Evolutionary conservation across 2,329 filamentous ascomycete genomes (phyloP).

Genomic region (Dactylellina cionopaga): DNA sequence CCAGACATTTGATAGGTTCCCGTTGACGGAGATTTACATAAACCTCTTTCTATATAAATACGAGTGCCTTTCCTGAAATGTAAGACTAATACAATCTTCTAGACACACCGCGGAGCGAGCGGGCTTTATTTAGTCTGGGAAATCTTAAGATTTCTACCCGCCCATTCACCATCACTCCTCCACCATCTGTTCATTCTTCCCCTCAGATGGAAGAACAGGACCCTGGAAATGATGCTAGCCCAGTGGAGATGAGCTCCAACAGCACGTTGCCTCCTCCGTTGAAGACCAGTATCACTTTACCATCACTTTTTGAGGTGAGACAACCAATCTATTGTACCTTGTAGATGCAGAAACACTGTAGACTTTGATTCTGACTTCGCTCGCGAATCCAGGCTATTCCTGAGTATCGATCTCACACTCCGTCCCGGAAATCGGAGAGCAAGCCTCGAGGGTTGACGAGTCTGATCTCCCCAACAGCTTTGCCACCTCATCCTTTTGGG

Average conservation of each 20-base stretch:
- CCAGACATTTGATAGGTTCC: too few species aligned
- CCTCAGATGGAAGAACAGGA: slow-evolving; percentile 53
- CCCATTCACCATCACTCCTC: slow-evolving; percentile 49
- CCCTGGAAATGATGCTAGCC: slow-evolving; percentile 45
- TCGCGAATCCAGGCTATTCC: slow-evolving; percentile 54
- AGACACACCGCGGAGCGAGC: slow-evolving; percentile 52
- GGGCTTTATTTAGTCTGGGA: slow-evolving; percentile 41
- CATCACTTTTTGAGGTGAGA: slow-evolving; percentile 56
- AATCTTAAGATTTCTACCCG: slow-evolving; percentile 50
- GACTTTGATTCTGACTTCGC: slow-evolving; percentile 25
- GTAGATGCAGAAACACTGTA: neutral
- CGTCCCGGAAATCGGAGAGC: slow-evolving; percentile 52
- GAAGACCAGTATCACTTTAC: slow-evolving; percentile 39
- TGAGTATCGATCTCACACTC: slow-evolving; percentile 55
- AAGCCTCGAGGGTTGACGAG: slow-evolving; percentile 50
- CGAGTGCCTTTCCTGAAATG: too few species aligned
- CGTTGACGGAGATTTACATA: neutral
- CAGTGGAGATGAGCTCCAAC: slow-evolving; percentile 38
- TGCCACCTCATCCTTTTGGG: slow-evolving; percentile 51
- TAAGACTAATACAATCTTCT: slow-evolving; percentile 14
- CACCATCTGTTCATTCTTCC: slow-evolving; percentile 50
- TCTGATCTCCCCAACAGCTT: slow-evolving; percentile 44
- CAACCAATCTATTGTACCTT: slow-evolving; percentile 1
- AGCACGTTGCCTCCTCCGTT: slow-evolving; percentile 25
- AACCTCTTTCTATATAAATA: slow-evolving; percentile 3